Conservation (phyloP, 805 yeast genomes). For the Candida orba region DNA sequence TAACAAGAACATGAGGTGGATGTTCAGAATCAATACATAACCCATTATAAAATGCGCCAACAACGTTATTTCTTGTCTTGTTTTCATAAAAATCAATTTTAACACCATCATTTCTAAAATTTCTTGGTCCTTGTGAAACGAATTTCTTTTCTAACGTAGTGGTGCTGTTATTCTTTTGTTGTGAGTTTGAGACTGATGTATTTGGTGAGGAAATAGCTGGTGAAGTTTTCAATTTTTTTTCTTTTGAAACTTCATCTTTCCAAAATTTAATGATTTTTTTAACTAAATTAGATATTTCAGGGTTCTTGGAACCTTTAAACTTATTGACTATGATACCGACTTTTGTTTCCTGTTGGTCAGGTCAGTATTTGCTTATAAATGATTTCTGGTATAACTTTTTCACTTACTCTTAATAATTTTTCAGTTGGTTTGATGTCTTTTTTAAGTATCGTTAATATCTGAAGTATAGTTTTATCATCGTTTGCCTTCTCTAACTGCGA, state of each 20-base stretch:
- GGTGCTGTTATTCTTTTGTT: conserved; percentile 7
- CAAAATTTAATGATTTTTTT: conserved; percentile 78
- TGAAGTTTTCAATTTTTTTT: conserved; percentile 32
- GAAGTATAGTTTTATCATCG: conserved; percentile 56
- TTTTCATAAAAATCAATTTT: conserved; percentile 63
- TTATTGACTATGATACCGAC: conserved; percentile 97
- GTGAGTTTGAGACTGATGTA: conserved; percentile 6
- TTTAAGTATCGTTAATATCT: conserved; percentile 57
- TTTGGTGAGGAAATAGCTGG: conserved; percentile 6
- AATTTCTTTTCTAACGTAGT: conserved; percentile 29
- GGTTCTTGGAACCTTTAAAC: conserved; percentile 58
- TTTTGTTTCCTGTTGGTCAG: conserved; percentile 56
- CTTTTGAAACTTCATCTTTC: conserved; percentile 81
- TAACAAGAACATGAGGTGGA: conserved; percentile 54
- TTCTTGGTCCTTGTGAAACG: conserved; percentile 55
- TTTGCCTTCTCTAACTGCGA: conserved; percentile 67
- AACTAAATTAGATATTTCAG: conserved; percentile 64
- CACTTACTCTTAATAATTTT: conserved; percentile 55
- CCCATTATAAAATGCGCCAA: conserved; percentile 81
- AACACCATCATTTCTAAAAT: conserved; percentile 74
- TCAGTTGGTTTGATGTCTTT: conserved; percentile 80
- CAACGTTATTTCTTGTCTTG: conserved; percentile 75
- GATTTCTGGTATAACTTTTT: neutral
- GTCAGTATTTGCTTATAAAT: too few relatives aligned
- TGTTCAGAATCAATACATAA: conserved; percentile 70